phyloP scores from a whole-genome alignment of 768 basidiomycete genomes.

The Boletus bicolor region DNA sequence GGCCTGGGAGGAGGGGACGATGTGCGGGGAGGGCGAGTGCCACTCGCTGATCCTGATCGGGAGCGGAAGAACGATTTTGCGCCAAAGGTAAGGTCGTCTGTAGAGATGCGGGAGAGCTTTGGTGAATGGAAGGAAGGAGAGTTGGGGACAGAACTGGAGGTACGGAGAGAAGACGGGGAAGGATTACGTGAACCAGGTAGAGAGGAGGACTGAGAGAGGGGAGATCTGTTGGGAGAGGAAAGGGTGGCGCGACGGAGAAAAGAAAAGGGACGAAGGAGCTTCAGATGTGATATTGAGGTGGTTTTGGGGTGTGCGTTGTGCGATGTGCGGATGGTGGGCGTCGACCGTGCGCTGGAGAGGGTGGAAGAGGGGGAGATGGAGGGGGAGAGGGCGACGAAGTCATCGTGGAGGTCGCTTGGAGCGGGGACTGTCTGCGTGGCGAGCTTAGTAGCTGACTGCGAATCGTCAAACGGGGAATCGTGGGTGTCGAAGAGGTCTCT shows the following conservation, averaged over 20 bases:
- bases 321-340: conserved; percentile 20
- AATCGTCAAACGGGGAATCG: conserved; percentile 31
- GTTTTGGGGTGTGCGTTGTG: neutral
- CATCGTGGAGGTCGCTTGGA: conserved; percentile 4
- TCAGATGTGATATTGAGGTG: conserved; percentile 10
- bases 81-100: conserved; percentile 32
- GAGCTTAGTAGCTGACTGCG: conserved; percentile 17
- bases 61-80: conserved; percentile 30
- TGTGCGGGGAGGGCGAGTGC: neutral
- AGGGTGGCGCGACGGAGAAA: conserved; percentile 18
- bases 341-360: conserved; percentile 20
- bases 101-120: conserved; percentile 19
- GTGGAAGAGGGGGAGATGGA: conserved; percentile 20
- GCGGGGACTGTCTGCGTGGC: neutral
- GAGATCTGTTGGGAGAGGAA: conserved; percentile 8
- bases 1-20: conserved; percentile 18
- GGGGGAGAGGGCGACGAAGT: conserved; percentile 14
- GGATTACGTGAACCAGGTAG: conserved; percentile 10
- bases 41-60: conserved; percentile 17
- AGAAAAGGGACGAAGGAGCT: conserved; percentile 21
- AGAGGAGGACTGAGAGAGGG: conserved; percentile 11
- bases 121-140: conserved; percentile 10
- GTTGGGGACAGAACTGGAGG: conserved; percentile 13
- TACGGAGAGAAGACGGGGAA: conserved; percentile 15
- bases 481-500: conserved; percentile 34